Evolutionary conservation across 495 filamentous ascomycete species (phyloP).

Genomic region (Pseudomonodictys pantanalensis): DNA sequence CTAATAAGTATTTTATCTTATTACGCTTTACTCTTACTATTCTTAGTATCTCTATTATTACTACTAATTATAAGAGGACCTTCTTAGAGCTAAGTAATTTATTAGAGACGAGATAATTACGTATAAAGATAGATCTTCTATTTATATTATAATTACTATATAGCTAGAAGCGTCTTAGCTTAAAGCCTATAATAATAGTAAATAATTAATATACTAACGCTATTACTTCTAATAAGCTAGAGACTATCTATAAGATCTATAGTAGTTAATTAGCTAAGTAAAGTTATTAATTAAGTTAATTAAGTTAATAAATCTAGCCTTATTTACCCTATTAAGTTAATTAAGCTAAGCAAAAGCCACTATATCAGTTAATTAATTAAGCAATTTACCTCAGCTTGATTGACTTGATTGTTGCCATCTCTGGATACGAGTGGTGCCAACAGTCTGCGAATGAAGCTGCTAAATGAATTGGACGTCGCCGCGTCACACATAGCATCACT

Average conservation of each 20-base stretch:
- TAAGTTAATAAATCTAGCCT: neutral
- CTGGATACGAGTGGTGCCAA: too few species aligned
- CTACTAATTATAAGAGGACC: neutral
- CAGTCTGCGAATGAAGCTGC: too few species aligned
- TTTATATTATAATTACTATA: too few species aligned
- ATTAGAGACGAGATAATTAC: neutral
- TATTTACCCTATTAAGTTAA: neutral
- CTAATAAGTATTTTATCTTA: neutral
- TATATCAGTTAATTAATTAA: neutral
- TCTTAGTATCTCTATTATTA: neutral
- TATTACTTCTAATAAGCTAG: neutral
- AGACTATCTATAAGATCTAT: neutral
- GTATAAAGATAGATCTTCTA: neutral
- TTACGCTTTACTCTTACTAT: neutral
- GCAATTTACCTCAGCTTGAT: neutral
- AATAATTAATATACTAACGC: neutral
- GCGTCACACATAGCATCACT: too few species aligned
- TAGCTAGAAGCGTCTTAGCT: neutral
- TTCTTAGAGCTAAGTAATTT: neutral
- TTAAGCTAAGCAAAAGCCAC: neutral
- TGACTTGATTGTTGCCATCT: constrained; percentile 6
- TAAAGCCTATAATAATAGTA: neutral
- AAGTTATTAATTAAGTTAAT: neutral
- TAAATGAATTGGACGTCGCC: too few species aligned
- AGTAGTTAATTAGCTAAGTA: neutral